Base-by-base conservation (phyloP, 148 eudicot genomes). In the Nepenthes gracilis region DNA sequence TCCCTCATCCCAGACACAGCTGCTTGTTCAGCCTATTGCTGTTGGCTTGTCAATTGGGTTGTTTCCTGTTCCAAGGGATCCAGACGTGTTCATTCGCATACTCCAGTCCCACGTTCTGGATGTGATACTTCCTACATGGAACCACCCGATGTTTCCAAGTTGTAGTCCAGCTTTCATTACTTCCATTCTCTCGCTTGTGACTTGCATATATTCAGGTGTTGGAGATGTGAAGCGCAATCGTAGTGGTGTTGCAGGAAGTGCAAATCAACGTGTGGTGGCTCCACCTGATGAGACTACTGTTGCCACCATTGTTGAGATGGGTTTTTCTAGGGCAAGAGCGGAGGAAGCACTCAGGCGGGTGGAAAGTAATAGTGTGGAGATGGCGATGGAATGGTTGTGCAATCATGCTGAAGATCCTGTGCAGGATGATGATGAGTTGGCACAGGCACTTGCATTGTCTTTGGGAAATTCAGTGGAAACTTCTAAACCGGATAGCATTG, bases 351-450 rank as follows among this genome's bases (percentile, higher is more conserved):
- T 92, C 56, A 83, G 98, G 68, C 81, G 93, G 23, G 86, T 88
- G 51, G 96, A 83, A 75, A 81, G 88, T 58, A 92, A 92, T 72
- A 88, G 98, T 64, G 95, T 92, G 66, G 98, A 92, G 76, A 74
- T 92, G 95, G 96, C 96, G 37, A 92, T 92, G 98, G 98, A 92
- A 61, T 92, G 98, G 98, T 67, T 92, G 75, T 85, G 85, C 64
- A 88, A 73, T 74, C 98, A 92, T 70, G 78, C 68, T 61, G 98
- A 92, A 65, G 98, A 92, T 74, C 96, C 98, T 51, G 94, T 84
- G 33, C 86, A 82, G 67, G 96, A 92, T 56, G 98, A 92, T 71
- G 96, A 86, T 81, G 98, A 88, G 64, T 70, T 92, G 72, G 96
- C 98, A 45, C 82, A 77, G 60, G 98, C 96, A 38, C 94, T 92